Base-by-base conservation (phyloP, 1,139 yeast genomes). In the Suhomyces maxii region DNA sequence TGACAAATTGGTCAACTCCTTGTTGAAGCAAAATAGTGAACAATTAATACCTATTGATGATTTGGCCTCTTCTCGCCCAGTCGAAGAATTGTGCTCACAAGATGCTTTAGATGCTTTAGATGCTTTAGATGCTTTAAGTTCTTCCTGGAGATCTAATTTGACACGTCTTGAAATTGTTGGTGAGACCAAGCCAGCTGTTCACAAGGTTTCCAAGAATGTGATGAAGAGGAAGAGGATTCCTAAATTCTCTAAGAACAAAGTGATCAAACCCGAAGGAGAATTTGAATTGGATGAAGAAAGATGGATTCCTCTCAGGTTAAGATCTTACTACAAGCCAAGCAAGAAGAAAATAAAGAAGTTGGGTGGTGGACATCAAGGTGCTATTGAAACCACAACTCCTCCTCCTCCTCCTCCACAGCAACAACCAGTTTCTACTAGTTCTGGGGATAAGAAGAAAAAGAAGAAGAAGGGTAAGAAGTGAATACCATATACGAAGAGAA, bases 221-320 rank as follows among this genome's bases (percentile, higher is more conserved):
- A n/a, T n/a, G 54, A 44, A 53, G 11, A 58, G 56, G 32, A 60
- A 58, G 45, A 60, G 57, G 33, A 58, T 57, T 41, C 65, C 77
- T 7, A 68, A 64, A 50, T 74, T 75, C 52, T 71, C 77, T 36
- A 53, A 69, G 28, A 57, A 59, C 55, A 79, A 73, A 56, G 60
- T 65, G 1, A 38, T 69, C 39, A 66, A 68, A 48, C 67, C 71
- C 6, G 64, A 58, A 28, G 61, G 60, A 8, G 68, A 70, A 39
- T 58, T 69, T 32, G 54, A 45, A 13, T 58, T 73, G 43, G 79
- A 76, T 51, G 59, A 60, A 32, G 97, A 91, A 64, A 83, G 97
- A 69, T 91, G 98, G 98, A 68, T 90, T 45, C 96, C 97, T 30
- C 61, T 87, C 77, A 85, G 83, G 59, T 93, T 90, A 62, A 80